Base-by-base conservation (phyloP, 768 basidiomycete genomes). In the Chalciporus sphaerocephalus region DNA sequence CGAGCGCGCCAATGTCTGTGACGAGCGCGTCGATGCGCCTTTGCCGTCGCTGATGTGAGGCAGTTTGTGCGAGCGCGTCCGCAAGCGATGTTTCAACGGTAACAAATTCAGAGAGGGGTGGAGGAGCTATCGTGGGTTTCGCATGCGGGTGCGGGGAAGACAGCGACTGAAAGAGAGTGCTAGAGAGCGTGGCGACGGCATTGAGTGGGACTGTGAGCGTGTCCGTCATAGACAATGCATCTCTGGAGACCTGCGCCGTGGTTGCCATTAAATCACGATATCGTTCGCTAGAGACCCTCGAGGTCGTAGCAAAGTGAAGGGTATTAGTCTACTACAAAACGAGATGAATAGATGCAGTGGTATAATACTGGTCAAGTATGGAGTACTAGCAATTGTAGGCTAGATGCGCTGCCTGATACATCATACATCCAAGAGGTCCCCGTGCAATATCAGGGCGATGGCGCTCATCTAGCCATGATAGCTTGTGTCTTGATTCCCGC, bases 401-500 rank as follows among this genome's bases (percentile, higher is more conserved):
- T 48, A 54, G 46, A 40, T 42, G 37, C 33, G 44, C 38, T 16
- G 23, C 47, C 38, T 45, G 27, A 37, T 47, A 43, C 36, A 34
- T 27, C 7, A n/a, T n/a, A n/a, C n/a, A n/a, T n/a, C 37, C 40
- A 30, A 21, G 21, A 13, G 20, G 40, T 17, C 32, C 27, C 20
- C 15, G 16, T 18, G 13, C 22, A 13, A 23, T 15, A 33, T 9
- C 16, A 22, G 5, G 16, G n/a, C 22, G 20, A 34, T 2, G 16
- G 17, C 45, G 58, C 65, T 70, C 71, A 85, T 47, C 80, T 77
- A 11, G 86, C 85, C 83, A 90, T 87, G 48, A 92, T 92, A 28
- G 85, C 83, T 59, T 82, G 80, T 1, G 88, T 88, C 70, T 87
- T 90, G 48, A 71, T 55, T 34, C 79, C 81, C 24, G 89, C 90